A percentile compares a stretch with the other conserved stretches of the same genome.
These are phyloP conservation scores for Phyllosticta ampelicida DNA, from an alignment of 2,329 filamentous ascomycete species.

Conservation along the genomic window DNA sequence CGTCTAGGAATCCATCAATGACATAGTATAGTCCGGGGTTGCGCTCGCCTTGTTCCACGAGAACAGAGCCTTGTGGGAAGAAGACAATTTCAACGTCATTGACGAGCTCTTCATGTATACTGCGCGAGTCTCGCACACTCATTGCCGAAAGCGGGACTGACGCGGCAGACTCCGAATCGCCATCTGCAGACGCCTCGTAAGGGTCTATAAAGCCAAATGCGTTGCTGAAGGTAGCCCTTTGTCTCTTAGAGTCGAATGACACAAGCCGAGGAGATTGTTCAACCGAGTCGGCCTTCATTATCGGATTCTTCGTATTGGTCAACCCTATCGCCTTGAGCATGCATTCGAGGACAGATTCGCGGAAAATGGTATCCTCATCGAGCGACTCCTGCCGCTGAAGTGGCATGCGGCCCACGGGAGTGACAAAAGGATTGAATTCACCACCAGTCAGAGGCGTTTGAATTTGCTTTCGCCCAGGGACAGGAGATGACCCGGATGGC, in stretches of 20 bases:
- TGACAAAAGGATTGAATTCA: constrained; percentile 30
- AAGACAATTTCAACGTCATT: constrained; percentile 95
- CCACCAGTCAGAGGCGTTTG: constrained; percentile 36
- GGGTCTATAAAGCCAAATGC: constrained; percentile 87
- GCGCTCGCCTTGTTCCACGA: constrained; percentile 95
- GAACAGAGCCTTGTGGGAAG: constrained; percentile 85
- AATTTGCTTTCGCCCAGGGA: constrained; percentile 25
- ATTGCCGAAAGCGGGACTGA: constrained; percentile 36
- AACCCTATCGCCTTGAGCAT: constrained; percentile 92
- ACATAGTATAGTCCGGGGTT: constrained; percentile 96
- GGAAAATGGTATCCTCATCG: constrained; percentile 81
- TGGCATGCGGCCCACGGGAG: constrained; percentile 23
- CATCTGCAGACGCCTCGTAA: constrained; percentile 65
- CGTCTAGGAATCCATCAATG: constrained; percentile 91
- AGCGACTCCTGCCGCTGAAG: constrained; percentile 67
- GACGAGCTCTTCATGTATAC: constrained; percentile 63
- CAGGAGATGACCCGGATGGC: constrained; percentile 31
- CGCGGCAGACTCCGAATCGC: constrained; percentile 75
- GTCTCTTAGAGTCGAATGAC: constrained; percentile 69
- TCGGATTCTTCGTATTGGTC: constrained; percentile 53
- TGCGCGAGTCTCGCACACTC: constrained; percentile 34
- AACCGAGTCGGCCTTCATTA: constrained; percentile 58
- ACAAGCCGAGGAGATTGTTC: constrained; percentile 78
- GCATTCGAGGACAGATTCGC: constrained; percentile 83
- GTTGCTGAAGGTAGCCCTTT: constrained; percentile 72